A percentile compares a stretch with the other conserved stretches of the same genome.
phyloP scores from a whole-genome alignment of 2,329 filamentous ascomycete species.

The Bertia moriformis region DNA sequence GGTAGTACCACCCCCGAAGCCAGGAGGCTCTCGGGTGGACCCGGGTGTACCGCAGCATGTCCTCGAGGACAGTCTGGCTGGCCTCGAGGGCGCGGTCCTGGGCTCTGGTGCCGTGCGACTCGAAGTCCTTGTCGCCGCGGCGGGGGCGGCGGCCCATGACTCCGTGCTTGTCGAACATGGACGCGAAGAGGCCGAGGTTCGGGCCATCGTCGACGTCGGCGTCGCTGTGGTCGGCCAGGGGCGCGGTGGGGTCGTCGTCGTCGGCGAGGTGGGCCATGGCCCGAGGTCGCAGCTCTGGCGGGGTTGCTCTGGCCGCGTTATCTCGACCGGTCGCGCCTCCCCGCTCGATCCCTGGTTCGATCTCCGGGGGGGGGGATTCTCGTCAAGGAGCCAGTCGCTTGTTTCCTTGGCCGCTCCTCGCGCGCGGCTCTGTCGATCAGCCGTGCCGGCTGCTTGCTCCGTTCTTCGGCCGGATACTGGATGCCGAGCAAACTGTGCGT shows the following conservation, averaged over 20 bases:
- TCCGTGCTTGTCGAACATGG: slow-evolving; percentile 33
- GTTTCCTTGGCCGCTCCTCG: no score
- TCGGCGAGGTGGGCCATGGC: no score
- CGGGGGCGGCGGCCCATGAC: slow-evolving; percentile 56
- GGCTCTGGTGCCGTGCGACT: slow-evolving; percentile 72
- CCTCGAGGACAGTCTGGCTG: slow-evolving; percentile 77
- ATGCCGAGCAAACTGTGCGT: no score
- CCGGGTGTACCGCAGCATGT: slow-evolving; percentile 65
- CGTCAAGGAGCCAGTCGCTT: no score
- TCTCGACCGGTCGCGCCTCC: slow-evolving; percentile 9
- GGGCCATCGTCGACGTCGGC: slow-evolving; percentile 67
- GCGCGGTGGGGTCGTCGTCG: slow-evolving; percentile 5
- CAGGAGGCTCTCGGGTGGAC: slow-evolving; percentile 56
- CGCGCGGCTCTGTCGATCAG: no score
- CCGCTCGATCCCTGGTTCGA: background rate
- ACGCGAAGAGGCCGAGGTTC: slow-evolving; percentile 65
- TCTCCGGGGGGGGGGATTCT: no score
- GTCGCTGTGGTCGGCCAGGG: slow-evolving; percentile 27
- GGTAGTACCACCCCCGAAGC: slow-evolving; percentile 61
- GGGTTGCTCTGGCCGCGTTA: background rate
- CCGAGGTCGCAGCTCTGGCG: no score
- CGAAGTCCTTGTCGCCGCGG: slow-evolving; percentile 93
- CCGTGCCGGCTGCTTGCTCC: no score
- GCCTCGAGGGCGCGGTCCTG: slow-evolving; percentile 68
- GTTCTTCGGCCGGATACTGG: no score